A percentile compares a stretch with the other conserved stretches of the same genome.
phyloP scores from a whole-genome alignment of 2,329 filamentous ascomycete species.

The Epichloe gansuensis region DNA sequence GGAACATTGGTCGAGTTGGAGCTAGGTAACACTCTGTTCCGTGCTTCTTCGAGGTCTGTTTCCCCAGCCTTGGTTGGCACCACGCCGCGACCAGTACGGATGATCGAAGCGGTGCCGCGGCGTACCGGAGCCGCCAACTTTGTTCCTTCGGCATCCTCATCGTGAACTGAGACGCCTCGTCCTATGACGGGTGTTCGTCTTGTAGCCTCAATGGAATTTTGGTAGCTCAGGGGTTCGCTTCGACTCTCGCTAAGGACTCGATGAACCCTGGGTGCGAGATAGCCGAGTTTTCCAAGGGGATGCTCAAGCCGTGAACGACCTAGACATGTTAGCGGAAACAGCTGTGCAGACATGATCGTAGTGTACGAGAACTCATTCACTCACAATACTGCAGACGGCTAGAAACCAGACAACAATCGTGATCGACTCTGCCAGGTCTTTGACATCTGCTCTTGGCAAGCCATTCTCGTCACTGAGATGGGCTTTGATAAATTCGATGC shows the following conservation, averaged over 20 bases:
- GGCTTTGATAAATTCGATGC: constrained; percentile 56
- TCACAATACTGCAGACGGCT: constrained; percentile 68
- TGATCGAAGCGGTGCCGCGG: constrained; percentile 1
- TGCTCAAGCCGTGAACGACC: constrained; percentile 69
- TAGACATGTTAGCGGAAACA: constrained; percentile 4
- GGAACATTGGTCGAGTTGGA: neutral
- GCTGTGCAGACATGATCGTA: constrained; percentile 14
- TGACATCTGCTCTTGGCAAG: constrained; percentile 51
- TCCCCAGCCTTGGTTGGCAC: constrained; percentile 2
- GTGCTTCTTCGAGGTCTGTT: neutral
- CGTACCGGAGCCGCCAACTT: constrained; percentile 3
- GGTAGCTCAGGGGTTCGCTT: constrained; percentile 1
- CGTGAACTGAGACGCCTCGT: neutral
- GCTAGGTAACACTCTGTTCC: no score
- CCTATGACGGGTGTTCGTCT: neutral
- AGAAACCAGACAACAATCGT: constrained; percentile 77
- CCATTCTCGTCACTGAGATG: constrained; percentile 43
- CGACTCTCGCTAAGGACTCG: constrained; percentile 16
- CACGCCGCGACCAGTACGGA: neutral
- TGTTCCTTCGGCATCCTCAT: constrained; percentile 1
- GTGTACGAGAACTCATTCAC: constrained; percentile 18
- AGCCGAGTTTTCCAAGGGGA: constrained; percentile 58
- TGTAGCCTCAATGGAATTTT: neutral
- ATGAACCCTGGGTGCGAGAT: constrained; percentile 50
- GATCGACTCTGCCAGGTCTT: constrained; percentile 51